Conservation (phyloP, 495 filamentous ascomycete genomes). For the Terfezia boudieri region DNA sequence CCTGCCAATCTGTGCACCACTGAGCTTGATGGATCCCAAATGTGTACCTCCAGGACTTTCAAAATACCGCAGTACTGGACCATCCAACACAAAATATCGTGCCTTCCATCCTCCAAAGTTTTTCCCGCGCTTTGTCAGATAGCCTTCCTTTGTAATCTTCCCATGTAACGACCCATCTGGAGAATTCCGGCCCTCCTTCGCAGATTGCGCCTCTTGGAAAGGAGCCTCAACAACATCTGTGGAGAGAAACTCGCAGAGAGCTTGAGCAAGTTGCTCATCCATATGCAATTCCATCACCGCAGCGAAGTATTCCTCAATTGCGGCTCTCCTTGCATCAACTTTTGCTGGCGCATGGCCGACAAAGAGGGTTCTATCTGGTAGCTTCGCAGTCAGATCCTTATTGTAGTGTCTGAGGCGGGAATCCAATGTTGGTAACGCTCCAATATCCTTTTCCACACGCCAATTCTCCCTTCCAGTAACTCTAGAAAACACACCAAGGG, state of each 20-base stretch:
- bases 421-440: conserved; percentile 62
- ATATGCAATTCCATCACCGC: conserved; percentile 59
- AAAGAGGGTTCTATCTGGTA: conserved; percentile 72
- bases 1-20: conserved; percentile 80
- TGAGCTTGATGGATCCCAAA: conserved; percentile 78
- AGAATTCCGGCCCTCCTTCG: conserved; percentile 8
- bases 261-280: conserved; percentile 54
- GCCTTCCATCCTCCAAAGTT: conserved; percentile 99
- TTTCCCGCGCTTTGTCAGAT: conserved; percentile 88
- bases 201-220: conserved; percentile 3
- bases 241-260: conserved; percentile 72
- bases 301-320: conserved; percentile 68
- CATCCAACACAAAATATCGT: conserved; percentile 78
- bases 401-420: conserved; percentile 44
- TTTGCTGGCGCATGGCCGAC: conserved; percentile 85
- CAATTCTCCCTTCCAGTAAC: conserved; percentile 64
- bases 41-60: conserved; percentile 73
- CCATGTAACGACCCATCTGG: conserved; percentile 2
- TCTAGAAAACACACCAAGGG: conserved; percentile 60
- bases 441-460: conserved; percentile 78
- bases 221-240: conserved; percentile 47
- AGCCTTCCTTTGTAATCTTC: conserved; percentile 54
- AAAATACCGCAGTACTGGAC: conserved; percentile 73
- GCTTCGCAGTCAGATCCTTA: conserved; percentile 34
- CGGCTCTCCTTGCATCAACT: conserved; percentile 63